Base-by-base conservation (phyloP, 2,329 filamentous ascomycete genomes). In the Paecilomyces niveus region DNA sequence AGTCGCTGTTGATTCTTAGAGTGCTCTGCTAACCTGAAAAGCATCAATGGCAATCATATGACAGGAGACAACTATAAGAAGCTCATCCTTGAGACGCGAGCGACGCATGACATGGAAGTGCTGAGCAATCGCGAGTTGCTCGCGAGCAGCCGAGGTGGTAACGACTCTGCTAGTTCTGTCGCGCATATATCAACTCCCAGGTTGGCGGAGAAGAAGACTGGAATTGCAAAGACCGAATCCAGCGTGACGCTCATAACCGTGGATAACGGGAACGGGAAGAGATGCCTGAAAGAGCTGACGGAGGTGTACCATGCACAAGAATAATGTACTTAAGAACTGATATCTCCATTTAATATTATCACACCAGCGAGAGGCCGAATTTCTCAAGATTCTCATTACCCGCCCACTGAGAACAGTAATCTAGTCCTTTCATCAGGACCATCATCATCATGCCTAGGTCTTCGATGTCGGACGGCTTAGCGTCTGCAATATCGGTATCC, bases 381-480 rank as follows among this genome's bases (percentile, higher is more conserved):
- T 18, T 32, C 13, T 57, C 56, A 11, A 51, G 11, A 45, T 54
- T 31, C 3, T 54, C 32, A 31, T 31, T 49, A 4, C 51, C 56
- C 26, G 35, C 50, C 59, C 57, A 61, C 11, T 53, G 22, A 22
- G 21, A 45, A 49, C 57, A 59, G n/a, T 59, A 15, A 35, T 61
- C 59, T 4, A 61, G 39, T 3, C 59, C 59, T 29, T 57, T 59
- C 10, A 59, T 59, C 13, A 61, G 52, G 4, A 26, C 57, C 59
- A 59, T 61, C 59, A 61, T 61, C 29, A 59, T 54, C 51, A 61
- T 59, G 1, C 57, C 59, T 3, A 61, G 32, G 21, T 61, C 59
- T 26, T 61, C 59, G 15, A 61, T 55, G 26, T 59, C 57, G 2
- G 45, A 22, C 4, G 57, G 57, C 21, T 31, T 52, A 15, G 29